Evolutionary conservation across 768 basidiomycete genomes (phyloP).

Genomic region (Trametes cinnabarina): DNA sequence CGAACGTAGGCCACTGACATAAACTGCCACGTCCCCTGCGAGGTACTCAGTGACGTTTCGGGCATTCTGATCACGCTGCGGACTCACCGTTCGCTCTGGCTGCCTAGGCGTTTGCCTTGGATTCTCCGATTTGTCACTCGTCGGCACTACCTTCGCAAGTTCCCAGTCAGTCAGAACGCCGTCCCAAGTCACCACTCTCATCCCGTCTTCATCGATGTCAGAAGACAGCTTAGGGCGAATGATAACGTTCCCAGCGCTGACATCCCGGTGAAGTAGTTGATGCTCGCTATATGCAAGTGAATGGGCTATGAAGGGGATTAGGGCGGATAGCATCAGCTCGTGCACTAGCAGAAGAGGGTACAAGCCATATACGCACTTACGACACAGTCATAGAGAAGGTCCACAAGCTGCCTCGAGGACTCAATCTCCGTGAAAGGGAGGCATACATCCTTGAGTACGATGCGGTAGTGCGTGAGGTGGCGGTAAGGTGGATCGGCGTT

Average conservation of each 20-base stretch:
- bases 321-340: background rate
- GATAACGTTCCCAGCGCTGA: conserved; percentile 3
- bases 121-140: too few species aligned
- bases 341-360: too few species aligned
- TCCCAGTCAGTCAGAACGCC: conserved; percentile 3
- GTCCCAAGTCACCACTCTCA: background rate
- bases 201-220: background rate
- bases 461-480: conserved; percentile 9
- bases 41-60: too few species aligned
- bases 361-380: background rate
- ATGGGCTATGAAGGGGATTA: background rate
- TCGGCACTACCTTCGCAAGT: background rate
- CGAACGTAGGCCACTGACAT: too few species aligned
- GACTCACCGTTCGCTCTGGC: too few species aligned
- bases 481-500: background rate
- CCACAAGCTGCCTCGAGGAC: conserved; percentile 2
- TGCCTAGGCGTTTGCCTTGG: too few species aligned
- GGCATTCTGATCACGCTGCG: too few species aligned
- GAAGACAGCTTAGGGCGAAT: background rate
- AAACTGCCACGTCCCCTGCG: too few species aligned
- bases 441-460: conserved; percentile 8
- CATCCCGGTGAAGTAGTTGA: background rate
- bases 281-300: background rate
- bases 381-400: conserved; percentile 1
- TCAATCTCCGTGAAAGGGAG: conserved; percentile 1